A percentile compares a stretch with the other conserved stretches of the same genome.
These are phyloP conservation scores for Ichthyophthirius multifiliis DNA, from an alignment of 169 alveolate genomes.

Conservation along the genomic window DNA sequence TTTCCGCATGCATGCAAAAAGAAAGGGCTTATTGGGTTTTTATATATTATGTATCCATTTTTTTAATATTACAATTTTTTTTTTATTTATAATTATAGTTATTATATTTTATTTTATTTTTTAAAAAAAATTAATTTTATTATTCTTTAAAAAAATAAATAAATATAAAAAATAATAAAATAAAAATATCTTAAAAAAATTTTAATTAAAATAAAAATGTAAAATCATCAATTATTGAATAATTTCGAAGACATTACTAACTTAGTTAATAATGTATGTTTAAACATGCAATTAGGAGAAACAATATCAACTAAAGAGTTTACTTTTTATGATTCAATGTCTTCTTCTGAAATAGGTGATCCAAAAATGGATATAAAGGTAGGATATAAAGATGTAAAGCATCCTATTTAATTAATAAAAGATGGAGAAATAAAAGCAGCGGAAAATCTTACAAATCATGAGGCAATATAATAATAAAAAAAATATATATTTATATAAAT, in stretches of 20 bases:
- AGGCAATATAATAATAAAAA: neutral
- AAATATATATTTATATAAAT: neutral
- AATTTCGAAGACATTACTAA: no score
- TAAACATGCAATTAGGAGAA: neutral
- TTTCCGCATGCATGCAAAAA: slow-evolving; percentile 10
- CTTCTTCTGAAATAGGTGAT: slow-evolving; percentile 3
- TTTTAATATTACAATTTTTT: no score
- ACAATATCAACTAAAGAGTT: neutral
- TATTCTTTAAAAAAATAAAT: no score
- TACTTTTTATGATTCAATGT: slow-evolving; percentile 1
- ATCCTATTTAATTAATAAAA: neutral
- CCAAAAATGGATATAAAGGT: slow-evolving; percentile 17
- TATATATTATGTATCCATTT: neutral
- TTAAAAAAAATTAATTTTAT: no score
- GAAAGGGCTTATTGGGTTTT: neutral
- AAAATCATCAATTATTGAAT: no score
- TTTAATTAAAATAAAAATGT: no score
- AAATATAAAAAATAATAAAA: no score
- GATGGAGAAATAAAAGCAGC: neutral
- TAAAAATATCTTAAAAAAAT: no score
- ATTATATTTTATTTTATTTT: no score
- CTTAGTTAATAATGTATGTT: no score
- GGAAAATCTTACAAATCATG: neutral
- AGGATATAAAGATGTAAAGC: neutral
- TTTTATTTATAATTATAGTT: no score